A percentile compares a stretch with the other conserved stretches of the same genome.
Conservation (phyloP, 306 rosid genomes). For the Glycine soja region DNA sequence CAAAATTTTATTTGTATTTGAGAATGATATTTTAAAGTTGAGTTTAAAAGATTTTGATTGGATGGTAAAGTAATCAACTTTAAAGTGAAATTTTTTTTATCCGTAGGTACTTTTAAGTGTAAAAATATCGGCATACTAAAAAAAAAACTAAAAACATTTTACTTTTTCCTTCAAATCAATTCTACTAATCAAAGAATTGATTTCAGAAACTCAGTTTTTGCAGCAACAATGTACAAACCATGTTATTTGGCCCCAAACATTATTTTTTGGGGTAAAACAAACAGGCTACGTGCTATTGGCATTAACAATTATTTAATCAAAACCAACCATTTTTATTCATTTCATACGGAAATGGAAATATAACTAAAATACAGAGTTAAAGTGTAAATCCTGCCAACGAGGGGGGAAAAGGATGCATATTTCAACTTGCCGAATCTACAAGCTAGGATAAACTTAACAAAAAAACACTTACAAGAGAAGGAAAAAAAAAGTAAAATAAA, state of each 20-base stretch:
- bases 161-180: neutral
- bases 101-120: neutral
- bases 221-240: neutral
- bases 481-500: neutral
- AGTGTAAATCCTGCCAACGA: too few species aligned
- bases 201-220: too few species aligned
- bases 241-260: neutral
- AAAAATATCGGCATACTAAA: neutral
- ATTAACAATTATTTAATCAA: constrained; percentile 3
- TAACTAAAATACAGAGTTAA: too few species aligned
- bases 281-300: neutral
- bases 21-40: neutral
- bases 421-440: constrained; percentile 12
- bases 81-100: neutral
- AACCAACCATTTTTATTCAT: neutral
- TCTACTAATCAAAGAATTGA: neutral
- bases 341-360: constrained; percentile 5
- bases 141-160: neutral
- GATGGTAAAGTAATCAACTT: neutral
- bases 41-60: neutral
- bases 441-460: too few species aligned
- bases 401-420: neutral
- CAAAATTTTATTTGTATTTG: neutral
- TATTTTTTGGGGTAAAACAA: neutral
- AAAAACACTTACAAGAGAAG: neutral